Conservation (phyloP, 106 monocot genomes). For the Allium fistulosum region DNA sequence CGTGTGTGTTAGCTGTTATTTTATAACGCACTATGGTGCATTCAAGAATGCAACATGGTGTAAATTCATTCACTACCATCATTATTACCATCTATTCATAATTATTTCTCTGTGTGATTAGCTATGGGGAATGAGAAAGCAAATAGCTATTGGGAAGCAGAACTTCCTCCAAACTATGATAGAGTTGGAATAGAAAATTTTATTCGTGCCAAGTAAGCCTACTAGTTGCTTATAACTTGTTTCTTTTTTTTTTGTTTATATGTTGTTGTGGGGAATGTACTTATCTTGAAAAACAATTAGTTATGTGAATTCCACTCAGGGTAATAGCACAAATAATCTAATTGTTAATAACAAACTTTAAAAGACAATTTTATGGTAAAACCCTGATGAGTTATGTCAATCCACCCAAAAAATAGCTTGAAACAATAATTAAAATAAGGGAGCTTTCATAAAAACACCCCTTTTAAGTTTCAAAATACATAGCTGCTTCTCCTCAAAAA, state of each 20-base stretch:
- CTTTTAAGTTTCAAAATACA: no score
- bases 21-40: background rate
- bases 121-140: constrained; percentile 97
- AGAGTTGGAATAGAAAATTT: constrained; percentile 99
- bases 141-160: constrained; percentile 95
- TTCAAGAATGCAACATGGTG: no score
- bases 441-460: no score
- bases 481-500: no score
- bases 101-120: constrained; percentile 4
- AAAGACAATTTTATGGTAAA: no score
- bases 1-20: background rate
- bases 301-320: no score
- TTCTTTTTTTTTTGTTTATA: background rate
- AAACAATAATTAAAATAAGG: background rate
- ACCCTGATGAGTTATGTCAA: background rate
- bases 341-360: no score
- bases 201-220: constrained; percentile 83
- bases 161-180: constrained; percentile 88
- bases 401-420: background rate
- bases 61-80: no score
- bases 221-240: background rate
- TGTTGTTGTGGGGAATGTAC: no score
- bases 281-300: no score
- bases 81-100: background rate
- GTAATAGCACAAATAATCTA: no score